These are phyloP conservation scores for Knoxdaviesia proteae DNA, from an alignment of 2,329 filamentous ascomycete genomes.

Conservation along the genomic window DNA sequence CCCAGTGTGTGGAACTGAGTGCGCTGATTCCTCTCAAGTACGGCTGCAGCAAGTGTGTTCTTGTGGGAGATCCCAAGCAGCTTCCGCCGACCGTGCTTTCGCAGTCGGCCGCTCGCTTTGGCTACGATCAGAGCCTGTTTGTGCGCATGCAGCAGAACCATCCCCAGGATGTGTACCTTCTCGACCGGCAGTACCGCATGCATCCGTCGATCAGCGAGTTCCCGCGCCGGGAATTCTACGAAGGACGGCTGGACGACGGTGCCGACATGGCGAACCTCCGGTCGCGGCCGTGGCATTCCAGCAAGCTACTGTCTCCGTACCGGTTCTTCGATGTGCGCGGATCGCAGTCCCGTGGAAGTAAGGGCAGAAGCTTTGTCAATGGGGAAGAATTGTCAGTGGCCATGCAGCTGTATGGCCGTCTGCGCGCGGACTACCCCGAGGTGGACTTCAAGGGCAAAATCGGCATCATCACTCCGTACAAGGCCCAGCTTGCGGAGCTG, in stretches of 20 bases:
- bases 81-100: slow-evolving; percentile 90
- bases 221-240: slow-evolving; percentile 82
- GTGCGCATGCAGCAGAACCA: slow-evolving; percentile 94
- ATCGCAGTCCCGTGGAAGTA: slow-evolving; percentile 59
- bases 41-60: slow-evolving; percentile 85
- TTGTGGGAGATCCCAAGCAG: slow-evolving; percentile 95
- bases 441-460: slow-evolving; percentile 65
- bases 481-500: slow-evolving; percentile 70
- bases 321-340: slow-evolving; percentile 94
- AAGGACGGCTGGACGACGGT: slow-evolving; percentile 69
- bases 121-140: slow-evolving; percentile 95
- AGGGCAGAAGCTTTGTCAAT: slow-evolving; percentile 81
- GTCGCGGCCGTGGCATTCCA: slow-evolving; percentile 66
- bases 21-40: slow-evolving; percentile 95
- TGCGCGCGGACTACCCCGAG: slow-evolving; percentile 48
- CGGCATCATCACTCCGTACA: slow-evolving; percentile 95
- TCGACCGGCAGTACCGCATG: slow-evolving; percentile 99
- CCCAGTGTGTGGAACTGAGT: slow-evolving; percentile 93
- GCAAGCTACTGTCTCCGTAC: slow-evolving; percentile 67
- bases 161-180: slow-evolving; percentile 68
- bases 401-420: slow-evolving; percentile 61
- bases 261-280: slow-evolving; percentile 61
- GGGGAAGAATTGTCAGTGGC: slow-evolving; percentile 70
- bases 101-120: slow-evolving; percentile 74
- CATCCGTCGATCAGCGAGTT: slow-evolving; percentile 90